A percentile compares a stretch with the other conserved stretches of the same genome.
phyloP scores from a whole-genome alignment of 2,329 filamentous ascomycete species.

The Aureobasidium sp. region DNA sequence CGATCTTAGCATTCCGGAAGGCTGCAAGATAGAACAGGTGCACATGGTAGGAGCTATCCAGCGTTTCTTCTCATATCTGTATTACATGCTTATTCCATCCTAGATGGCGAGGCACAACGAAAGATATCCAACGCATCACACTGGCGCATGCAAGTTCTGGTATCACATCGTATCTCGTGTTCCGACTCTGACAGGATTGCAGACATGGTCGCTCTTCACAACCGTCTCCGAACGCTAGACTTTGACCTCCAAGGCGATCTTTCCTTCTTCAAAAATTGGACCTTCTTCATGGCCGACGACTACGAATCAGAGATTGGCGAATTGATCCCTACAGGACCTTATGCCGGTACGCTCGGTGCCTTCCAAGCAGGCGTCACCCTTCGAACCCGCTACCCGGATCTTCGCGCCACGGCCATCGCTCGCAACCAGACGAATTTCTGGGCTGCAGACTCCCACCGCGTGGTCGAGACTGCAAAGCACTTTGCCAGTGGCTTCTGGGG shows the following conservation, averaged over 20 bases:
- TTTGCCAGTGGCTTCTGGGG: slow-evolving; percentile 50
- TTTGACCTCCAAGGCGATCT: slow-evolving; percentile 41
- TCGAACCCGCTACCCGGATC: slow-evolving; percentile 43
- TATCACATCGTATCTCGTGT: not conserved
- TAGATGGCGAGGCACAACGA: slow-evolving; percentile 51
- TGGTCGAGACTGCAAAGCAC: slow-evolving; percentile 48
- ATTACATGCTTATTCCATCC: not conserved
- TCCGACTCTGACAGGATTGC: not conserved
- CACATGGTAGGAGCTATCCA: slow-evolving; percentile 40
- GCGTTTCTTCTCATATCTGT: slow-evolving; percentile 3
- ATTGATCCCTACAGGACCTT: slow-evolving; percentile 46
- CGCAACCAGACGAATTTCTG: slow-evolving; percentile 37
- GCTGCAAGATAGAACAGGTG: slow-evolving; percentile 47
- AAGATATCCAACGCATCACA: slow-evolving; percentile 42
- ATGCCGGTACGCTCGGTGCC: slow-evolving; percentile 45
- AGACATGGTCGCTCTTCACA: slow-evolving; percentile 41
- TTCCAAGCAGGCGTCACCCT: slow-evolving; percentile 47
- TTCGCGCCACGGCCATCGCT: slow-evolving; percentile 28
- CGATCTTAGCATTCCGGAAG: slow-evolving; percentile 36
- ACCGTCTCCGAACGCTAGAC: slow-evolving; percentile 36
- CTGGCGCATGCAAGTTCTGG: slow-evolving; percentile 30
- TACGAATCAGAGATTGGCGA: slow-evolving; percentile 39
- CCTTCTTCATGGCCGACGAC: slow-evolving; percentile 43
- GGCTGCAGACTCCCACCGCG: slow-evolving; percentile 46
- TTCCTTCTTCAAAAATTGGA: slow-evolving; percentile 45